These are phyloP conservation scores for Daedaleopsis sinensis DNA, from an alignment of 768 basidiomycete genomes.

Conservation along the genomic window DNA sequence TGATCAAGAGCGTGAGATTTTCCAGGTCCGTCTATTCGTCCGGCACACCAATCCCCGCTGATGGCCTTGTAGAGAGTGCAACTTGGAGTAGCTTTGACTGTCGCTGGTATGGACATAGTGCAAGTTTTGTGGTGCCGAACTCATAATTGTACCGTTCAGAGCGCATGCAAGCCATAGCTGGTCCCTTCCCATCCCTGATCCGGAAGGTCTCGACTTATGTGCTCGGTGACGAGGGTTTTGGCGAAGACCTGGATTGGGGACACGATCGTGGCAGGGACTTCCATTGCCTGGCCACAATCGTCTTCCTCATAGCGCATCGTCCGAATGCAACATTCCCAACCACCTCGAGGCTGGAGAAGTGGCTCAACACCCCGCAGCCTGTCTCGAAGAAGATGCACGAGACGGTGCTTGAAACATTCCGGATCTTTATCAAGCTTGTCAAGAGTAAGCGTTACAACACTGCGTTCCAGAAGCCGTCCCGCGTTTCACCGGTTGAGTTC, in stretches of 20 bases:
- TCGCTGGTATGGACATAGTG: constrained; percentile 48
- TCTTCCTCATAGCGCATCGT: constrained; percentile 34
- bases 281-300: constrained; percentile 35
- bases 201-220: constrained; percentile 54
- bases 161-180: constrained; percentile 67
- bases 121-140: background rate
- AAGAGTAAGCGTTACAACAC: constrained; percentile 37
- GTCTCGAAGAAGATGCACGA: constrained; percentile 34
- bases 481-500: constrained; percentile 69
- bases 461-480: constrained; percentile 41
- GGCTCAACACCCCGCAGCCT: constrained; percentile 27
- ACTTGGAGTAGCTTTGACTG: constrained; percentile 74
- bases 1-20: constrained; percentile 69
- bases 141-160: constrained; percentile 39
- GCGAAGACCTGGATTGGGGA: constrained; percentile 39
- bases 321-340: constrained; percentile 20
- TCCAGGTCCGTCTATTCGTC: constrained; percentile 51
- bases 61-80: constrained; percentile 61
- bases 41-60: background rate
- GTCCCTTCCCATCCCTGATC: constrained; percentile 60
- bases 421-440: constrained; percentile 50
- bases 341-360: constrained; percentile 29
- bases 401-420: constrained; percentile 47
- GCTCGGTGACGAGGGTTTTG: constrained; percentile 43
- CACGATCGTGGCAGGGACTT: constrained; percentile 33